These are phyloP conservation scores for Geranium incanum DNA, from an alignment of 441 rosid species.

Conservation along the genomic window DNA sequence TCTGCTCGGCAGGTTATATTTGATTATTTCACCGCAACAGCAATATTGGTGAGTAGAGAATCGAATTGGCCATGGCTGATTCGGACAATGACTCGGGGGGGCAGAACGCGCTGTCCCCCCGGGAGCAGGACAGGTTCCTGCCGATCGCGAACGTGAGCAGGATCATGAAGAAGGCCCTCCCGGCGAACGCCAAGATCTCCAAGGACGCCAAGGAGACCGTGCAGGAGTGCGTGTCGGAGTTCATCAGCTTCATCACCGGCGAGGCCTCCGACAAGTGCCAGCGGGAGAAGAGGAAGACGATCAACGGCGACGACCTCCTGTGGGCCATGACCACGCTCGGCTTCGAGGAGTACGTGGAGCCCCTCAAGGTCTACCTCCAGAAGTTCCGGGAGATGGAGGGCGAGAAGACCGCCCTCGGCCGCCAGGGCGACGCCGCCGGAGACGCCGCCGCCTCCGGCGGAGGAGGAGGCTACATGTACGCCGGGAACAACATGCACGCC, in stretches of 20 bases:
- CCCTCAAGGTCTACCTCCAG: constrained; percentile 33
- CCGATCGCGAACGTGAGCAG: constrained; percentile 43
- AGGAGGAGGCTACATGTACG: not conserved
- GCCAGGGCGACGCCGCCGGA: constrained; percentile 18
- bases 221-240: constrained; percentile 45
- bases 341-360: constrained; percentile 42
- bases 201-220: constrained; percentile 45
- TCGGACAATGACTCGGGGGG: constrained; percentile 39
- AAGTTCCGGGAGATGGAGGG: constrained; percentile 34
- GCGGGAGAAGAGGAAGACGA: too few species aligned
- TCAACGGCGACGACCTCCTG: too few species aligned
- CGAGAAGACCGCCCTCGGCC: constrained; percentile 25
- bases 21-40: too few species aligned
- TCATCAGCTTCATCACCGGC: too few species aligned
- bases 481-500: constrained; percentile 20
- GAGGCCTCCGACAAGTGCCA: too few species aligned
- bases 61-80: constrained; percentile 28
- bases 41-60: too few species aligned
- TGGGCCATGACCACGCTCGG: constrained; percentile 46
- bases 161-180: constrained; percentile 41
- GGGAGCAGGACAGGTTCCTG: constrained; percentile 35
- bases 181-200: constrained; percentile 42
- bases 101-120: constrained; percentile 21
- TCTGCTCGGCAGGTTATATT: too few species aligned
- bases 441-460: constrained; percentile 14